phyloP scores from a whole-genome alignment of 495 filamentous ascomycete species.

The Aspergillus kassunensis region DNA sequence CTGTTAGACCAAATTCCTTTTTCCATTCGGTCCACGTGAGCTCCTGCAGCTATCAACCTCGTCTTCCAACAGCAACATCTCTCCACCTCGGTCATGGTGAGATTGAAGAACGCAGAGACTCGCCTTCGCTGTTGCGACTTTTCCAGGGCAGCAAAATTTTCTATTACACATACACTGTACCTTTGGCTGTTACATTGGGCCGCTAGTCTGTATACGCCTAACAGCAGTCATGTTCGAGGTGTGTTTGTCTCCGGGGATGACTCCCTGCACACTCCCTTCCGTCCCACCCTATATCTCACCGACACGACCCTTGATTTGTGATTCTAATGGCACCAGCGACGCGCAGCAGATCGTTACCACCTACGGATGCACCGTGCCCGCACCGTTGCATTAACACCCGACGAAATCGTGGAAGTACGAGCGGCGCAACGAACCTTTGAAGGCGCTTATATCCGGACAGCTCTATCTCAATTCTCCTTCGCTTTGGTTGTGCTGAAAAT shows the following conservation, averaged over 20 bases:
- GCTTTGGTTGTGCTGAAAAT: conserved; percentile 92
- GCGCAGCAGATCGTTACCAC: conserved; percentile 46
- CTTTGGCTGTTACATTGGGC: too few species aligned
- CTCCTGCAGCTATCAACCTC: background rate
- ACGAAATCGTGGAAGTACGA: conserved; percentile 89
- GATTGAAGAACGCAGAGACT: background rate
- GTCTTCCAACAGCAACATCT: background rate
- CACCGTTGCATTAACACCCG: conserved; percentile 72
- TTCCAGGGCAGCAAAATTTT: background rate
- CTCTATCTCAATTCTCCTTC: conserved; percentile 91
- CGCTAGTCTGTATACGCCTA: background rate
- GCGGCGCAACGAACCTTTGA: conserved; percentile 95
- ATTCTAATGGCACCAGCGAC: conserved; percentile 28
- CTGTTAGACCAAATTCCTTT: too few species aligned
- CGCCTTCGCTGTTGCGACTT: background rate
- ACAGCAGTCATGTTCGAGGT: conserved; percentile 34
- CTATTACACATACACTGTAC: background rate
- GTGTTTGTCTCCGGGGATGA: conserved; percentile 11
- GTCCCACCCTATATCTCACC: conserved; percentile 1
- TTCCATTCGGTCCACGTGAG: conserved; percentile 23
- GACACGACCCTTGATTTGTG: background rate
- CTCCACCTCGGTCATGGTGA: background rate
- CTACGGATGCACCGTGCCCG: conserved; percentile 81
- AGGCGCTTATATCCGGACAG: conserved; percentile 93
- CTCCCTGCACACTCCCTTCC: background rate